Percentiles rank a stretch among this genome's conserved stretches.
Evolutionary conservation across 345 rosid species (phyloP).

Genomic region (thale cress (Arabidopsis thaliana)): DNA sequence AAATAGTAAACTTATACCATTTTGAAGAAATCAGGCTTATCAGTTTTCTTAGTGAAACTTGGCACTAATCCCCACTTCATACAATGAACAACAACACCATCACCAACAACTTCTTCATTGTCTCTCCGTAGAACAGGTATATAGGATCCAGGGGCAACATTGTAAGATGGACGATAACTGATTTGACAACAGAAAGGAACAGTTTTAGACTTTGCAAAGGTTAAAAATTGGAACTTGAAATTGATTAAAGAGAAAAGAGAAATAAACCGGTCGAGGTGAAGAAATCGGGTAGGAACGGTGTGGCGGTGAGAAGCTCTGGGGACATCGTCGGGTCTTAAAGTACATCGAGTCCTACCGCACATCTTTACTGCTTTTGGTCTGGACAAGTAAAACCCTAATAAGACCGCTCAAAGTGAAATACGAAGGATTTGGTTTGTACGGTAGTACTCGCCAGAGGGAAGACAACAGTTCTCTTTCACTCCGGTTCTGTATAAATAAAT

Average conservation of each 20-base stretch:
- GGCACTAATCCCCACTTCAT: constrained; percentile 97
- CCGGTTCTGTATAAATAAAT: too few species aligned
- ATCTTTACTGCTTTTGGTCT: constrained; percentile 39
- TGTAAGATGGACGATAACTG: constrained; percentile 84
- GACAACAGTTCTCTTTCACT: neutral
- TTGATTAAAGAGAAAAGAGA: neutral
- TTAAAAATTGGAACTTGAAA: neutral
- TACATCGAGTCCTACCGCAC: constrained; percentile 92
- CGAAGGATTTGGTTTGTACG: neutral
- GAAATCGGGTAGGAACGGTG: constrained; percentile 45
- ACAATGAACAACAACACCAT: constrained; percentile 63
- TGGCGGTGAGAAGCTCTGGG: constrained; percentile 70
- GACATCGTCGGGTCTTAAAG: constrained; percentile 67
- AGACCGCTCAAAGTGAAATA: neutral
- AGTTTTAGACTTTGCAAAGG: neutral
- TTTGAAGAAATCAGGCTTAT: constrained; percentile 82
- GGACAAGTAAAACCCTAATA: constrained; percentile 14
- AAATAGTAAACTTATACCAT: constrained; percentile 57
- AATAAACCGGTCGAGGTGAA: constrained; percentile 63
- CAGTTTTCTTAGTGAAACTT: constrained; percentile 72
- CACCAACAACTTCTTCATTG: constrained; percentile 49
- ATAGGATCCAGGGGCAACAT: constrained; percentile 72
- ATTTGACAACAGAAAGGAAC: constrained; percentile 12
- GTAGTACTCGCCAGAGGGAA: neutral
- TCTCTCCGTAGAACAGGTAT: constrained; percentile 72